Conservation (phyloP, 2,329 filamentous ascomycete species). For the Apiospora saccharicola region DNA sequence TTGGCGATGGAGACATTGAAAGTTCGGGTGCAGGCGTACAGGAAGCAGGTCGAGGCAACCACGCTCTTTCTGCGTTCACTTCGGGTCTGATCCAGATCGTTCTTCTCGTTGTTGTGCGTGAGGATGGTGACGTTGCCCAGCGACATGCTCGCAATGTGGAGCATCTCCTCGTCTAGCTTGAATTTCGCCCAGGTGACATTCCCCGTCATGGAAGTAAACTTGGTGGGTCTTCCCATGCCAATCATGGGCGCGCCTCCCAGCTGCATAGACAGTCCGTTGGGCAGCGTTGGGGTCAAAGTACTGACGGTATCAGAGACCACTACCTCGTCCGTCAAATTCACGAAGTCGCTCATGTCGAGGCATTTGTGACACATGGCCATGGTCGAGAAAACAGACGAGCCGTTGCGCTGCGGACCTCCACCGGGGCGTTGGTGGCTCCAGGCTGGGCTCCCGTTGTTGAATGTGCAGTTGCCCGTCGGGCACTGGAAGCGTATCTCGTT, state of each 20-base stretch:
- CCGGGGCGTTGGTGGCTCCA: neutral
- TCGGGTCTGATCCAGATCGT: neutral
- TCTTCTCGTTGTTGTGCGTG: neutral
- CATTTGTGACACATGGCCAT: conserved; percentile 22
- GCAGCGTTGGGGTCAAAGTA: neutral
- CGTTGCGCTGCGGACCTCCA: neutral
- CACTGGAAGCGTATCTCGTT: conserved; percentile 4
- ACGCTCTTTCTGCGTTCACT: neutral
- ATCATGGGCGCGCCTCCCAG: neutral
- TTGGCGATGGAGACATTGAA: conserved; percentile 1
- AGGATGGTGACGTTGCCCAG: neutral
- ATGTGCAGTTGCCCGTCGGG: conserved; percentile 22
- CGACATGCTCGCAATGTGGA: neutral
- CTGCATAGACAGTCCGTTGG: neutral
- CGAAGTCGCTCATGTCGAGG: neutral
- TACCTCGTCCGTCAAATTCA: neutral
- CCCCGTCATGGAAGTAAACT: neutral
- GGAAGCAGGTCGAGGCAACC: conserved; percentile 9
- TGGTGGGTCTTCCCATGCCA: neutral
- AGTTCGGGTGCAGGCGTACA: conserved; percentile 21
- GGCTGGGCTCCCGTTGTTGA: neutral
- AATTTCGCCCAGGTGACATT: neutral
- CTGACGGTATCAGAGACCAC: too few relatives aligned
- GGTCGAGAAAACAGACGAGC: conserved; percentile 12
- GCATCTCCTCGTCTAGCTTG: neutral